phyloP scores from a whole-genome alignment of 495 filamentous ascomycete species.

The Penicillium diatomitis region DNA sequence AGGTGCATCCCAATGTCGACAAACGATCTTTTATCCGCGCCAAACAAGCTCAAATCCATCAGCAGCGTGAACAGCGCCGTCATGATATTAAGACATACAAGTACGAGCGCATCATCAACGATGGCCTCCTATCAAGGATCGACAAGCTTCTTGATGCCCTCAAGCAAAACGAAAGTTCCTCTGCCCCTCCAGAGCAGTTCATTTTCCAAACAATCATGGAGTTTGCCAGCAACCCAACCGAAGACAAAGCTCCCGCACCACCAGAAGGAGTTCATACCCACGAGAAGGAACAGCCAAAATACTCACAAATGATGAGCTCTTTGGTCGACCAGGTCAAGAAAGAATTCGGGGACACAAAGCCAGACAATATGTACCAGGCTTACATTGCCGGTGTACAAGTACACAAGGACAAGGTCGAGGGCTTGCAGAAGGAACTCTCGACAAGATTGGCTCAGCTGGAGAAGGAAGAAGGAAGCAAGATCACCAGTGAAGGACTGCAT shows the following conservation, averaged over 20 bases:
- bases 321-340: slow-evolving; percentile 91
- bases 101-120: slow-evolving; percentile 90
- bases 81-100: slow-evolving; percentile 84
- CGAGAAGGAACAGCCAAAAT: slow-evolving; percentile 67
- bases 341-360: slow-evolving; percentile 62
- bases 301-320: slow-evolving; percentile 91
- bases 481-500: slow-evolving; percentile 86
- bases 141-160: slow-evolving; percentile 64
- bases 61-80: slow-evolving; percentile 72
- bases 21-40: slow-evolving; percentile 97
- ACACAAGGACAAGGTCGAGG: slow-evolving; percentile 68
- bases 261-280: slow-evolving; percentile 71
- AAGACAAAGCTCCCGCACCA: slow-evolving; percentile 64
- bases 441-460: slow-evolving; percentile 71
- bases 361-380: slow-evolving; percentile 52
- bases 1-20: slow-evolving; percentile 98
- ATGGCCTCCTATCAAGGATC: slow-evolving; percentile 77
- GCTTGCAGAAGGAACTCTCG: slow-evolving; percentile 64
- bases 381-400: slow-evolving; percentile 67
- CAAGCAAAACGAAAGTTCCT: slow-evolving; percentile 56
- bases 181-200: slow-evolving; percentile 66
- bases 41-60: slow-evolving; percentile 94
- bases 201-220: slow-evolving; percentile 86
- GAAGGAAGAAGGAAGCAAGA: slow-evolving; percentile 79
- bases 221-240: slow-evolving; percentile 54